These are phyloP conservation scores for Collybiopsis luxurians DNA, from an alignment of 768 basidiomycete genomes.

Conservation along the genomic window DNA sequence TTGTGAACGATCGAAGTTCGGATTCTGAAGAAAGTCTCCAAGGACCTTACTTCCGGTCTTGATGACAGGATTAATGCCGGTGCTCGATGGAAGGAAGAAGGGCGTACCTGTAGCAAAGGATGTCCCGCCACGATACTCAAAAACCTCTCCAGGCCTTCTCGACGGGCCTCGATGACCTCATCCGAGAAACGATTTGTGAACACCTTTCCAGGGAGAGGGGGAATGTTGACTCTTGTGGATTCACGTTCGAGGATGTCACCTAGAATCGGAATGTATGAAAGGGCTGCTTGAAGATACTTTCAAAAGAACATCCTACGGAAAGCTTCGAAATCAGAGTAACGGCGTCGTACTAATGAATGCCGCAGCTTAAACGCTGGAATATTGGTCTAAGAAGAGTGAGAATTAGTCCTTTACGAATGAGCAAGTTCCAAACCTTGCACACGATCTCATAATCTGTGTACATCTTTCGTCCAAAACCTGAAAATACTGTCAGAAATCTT, in stretches of 20 bases:
- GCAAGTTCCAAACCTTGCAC: constrained; percentile 75
- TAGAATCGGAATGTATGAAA: neutral
- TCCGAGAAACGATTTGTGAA: constrained; percentile 98
- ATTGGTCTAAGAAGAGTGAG: constrained; percentile 73
- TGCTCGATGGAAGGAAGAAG: neutral
- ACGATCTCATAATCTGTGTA: constrained; percentile 99
- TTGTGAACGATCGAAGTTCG: constrained; percentile 82
- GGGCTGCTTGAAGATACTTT: neutral
- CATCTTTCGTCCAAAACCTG: constrained; percentile 97
- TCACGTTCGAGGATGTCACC: constrained; percentile 93
- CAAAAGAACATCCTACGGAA: constrained; percentile 50
- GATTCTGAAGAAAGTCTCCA: constrained; percentile 93
- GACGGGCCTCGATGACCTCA: constrained; percentile 89
- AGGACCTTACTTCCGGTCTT: constrained; percentile 97
- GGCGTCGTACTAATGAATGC: constrained; percentile 84
- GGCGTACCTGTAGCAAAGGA: constrained; percentile 85
- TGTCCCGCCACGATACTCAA: constrained; percentile 96
- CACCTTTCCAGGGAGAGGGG: constrained; percentile 94
- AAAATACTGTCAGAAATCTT: constrained; percentile 1
- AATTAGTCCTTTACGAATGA: too few relatives aligned
- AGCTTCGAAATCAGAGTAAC: constrained; percentile 93
- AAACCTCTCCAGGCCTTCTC: constrained; percentile 94
- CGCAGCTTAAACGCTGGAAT: constrained; percentile 98
- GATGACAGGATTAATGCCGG: constrained; percentile 9
- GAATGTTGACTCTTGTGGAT: constrained; percentile 96